Evolutionary conservation across 164 flowering plant genomes (phyloP), one percentile per base, ranked within the genome.

Genomic region (Stephania yunnanensis): DNA sequence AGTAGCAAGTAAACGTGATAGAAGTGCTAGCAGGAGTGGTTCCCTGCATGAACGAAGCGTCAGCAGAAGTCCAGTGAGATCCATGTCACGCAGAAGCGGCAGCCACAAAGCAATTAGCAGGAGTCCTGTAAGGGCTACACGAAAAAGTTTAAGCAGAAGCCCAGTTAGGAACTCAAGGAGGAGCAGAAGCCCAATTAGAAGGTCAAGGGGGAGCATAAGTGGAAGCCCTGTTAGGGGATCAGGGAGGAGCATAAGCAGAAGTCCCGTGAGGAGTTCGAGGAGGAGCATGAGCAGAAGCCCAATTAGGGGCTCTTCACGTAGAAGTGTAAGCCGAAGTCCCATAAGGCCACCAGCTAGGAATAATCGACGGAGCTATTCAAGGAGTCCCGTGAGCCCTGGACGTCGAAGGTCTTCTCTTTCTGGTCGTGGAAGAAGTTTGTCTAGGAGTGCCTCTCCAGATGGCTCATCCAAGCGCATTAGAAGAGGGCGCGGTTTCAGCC

Each of bases 401-500:
- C 92, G 89, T 9, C 82, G 84, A 58, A 89, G 93, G 76, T 87
- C 95, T 25, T 91, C 92, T 71, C 74, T 81, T 53, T 78, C 86
- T 74, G 87, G 82, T 64, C 90, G 89, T 71, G 82, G 82, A 20
- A 86, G 90, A 79, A 94, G 94, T 79, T 75, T 82, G 73, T 94
- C 98, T 20, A 91, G 94, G 85, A 95, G 99, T 81, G 85, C 71
- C 74, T 89, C 97, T 0, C 93, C 90, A 9, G 93, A 87, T 85
- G 94, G 88, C 13, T 92, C 98, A 1, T 94, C 97, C 17, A 96
- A 90, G 84, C 97, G 97, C 67, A 86, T 94, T 36, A 84, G 98
- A 75, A 88, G 97, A 80, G 99, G 99, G 1, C 83, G 98, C 8
- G 99, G 99, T 73, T 96, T 96, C 74, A 96, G 97, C 77, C 83